Evolutionary conservation across 331 rosid genomes (phyloP).

Genomic region (Quercus lobata): DNA sequence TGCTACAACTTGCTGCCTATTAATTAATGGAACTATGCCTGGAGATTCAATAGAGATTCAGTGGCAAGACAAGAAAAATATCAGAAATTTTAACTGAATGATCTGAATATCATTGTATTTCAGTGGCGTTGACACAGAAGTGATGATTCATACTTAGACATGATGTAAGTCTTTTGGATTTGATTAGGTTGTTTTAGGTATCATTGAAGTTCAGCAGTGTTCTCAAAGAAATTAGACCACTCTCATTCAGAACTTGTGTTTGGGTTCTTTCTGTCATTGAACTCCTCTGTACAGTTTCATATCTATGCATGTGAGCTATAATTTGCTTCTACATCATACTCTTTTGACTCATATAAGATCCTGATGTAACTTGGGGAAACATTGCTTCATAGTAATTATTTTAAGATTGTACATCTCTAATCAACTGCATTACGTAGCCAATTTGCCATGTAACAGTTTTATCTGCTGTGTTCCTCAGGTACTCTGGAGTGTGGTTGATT

Average conservation of each 20-base stretch:
- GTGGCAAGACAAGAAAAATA: no score
- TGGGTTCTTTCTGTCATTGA: not conserved
- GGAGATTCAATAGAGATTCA: not conserved
- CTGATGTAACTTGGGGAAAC: not conserved
- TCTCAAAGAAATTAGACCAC: not conserved
- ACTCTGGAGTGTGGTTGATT: slow-evolving; percentile 82
- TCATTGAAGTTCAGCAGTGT: not conserved
- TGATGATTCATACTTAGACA: not conserved
- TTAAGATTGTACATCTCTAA: not conserved
- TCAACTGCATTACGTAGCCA: not conserved
- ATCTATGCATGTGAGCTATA: not conserved
- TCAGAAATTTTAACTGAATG: no score
- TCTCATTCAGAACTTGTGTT: not conserved
- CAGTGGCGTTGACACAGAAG: no score
- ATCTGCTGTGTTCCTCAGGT: slow-evolving; percentile 39
- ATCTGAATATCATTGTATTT: no score
- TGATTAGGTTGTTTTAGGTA: not conserved
- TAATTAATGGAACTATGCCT: not conserved
- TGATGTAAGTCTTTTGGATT: not conserved
- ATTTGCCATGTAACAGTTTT: not conserved
- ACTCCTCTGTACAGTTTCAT: not conserved
- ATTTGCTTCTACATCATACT: not conserved
- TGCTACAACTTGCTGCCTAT: no score
- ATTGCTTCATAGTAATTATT: not conserved
- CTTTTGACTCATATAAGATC: not conserved